Evolutionary conservation across 768 basidiomycete species (phyloP).

Genomic region (Dendrothele bispora): DNA sequence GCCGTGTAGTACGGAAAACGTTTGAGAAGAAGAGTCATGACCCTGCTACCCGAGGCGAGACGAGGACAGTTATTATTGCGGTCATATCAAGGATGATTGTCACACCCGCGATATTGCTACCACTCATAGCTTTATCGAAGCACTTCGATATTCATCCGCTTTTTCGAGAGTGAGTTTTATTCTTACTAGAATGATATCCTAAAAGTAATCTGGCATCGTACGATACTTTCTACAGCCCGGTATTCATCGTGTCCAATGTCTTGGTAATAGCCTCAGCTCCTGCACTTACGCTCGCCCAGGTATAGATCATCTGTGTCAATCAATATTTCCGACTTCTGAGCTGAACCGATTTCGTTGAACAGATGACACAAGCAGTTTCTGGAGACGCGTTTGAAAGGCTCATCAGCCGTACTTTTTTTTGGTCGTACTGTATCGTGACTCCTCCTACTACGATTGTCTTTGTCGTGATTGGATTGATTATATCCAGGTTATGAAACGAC

Average conservation of each 20-base stretch:
- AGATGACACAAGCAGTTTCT: conserved; percentile 80
- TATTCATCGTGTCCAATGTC: conserved; percentile 83
- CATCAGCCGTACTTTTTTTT: conserved; percentile 88
- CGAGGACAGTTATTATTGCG: conserved; percentile 78
- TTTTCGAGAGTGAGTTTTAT: conserved; percentile 73
- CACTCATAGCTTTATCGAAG: conserved; percentile 66
- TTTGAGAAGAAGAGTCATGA: conserved; percentile 27
- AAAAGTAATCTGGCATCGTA: conserved; percentile 1
- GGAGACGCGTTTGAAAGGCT: conserved; percentile 90
- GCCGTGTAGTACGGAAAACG: conserved; percentile 43
- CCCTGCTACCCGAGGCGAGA: conserved; percentile 57
- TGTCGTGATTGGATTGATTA: conserved; percentile 70
- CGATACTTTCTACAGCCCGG: conserved; percentile 50
- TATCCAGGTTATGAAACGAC: too few species aligned
- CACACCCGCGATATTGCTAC: conserved; percentile 76
- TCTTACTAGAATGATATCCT: conserved; percentile 4
- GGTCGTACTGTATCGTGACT: conserved; percentile 87
- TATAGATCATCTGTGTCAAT: neutral
- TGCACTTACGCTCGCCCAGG: conserved; percentile 56
- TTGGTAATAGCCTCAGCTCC: conserved; percentile 85
- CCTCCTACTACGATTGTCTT: conserved; percentile 77
- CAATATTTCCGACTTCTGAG: conserved; percentile 3
- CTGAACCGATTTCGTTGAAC: too few species aligned
- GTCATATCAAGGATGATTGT: conserved; percentile 84
- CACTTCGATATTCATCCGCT: conserved; percentile 56